Percentiles rank a stretch among this genome's conserved stretches.
These are phyloP conservation scores for Fusarium tupiense DNA, from an alignment of 2,329 filamentous ascomycete genomes.

Conservation along the genomic window DNA sequence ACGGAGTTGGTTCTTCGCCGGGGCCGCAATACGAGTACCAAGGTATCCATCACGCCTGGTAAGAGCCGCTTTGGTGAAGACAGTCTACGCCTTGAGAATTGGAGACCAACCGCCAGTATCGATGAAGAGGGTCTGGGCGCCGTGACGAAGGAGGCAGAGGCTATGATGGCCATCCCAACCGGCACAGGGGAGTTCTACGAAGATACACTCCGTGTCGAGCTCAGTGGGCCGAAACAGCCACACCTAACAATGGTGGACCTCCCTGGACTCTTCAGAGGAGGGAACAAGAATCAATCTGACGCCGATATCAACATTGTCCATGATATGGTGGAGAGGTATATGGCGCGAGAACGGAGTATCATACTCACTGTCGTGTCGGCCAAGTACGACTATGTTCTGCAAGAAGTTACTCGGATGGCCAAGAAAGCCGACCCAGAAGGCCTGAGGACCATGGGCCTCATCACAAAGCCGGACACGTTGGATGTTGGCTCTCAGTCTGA, in stretches of 20 bases:
- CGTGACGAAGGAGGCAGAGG: slow-evolving; percentile 53
- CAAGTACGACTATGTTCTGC: slow-evolving; percentile 66
- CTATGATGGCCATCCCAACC: slow-evolving; percentile 59
- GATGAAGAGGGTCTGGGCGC: slow-evolving; percentile 23
- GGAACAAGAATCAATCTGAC: slow-evolving; percentile 56
- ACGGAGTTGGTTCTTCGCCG: slow-evolving; percentile 67
- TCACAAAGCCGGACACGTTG: slow-evolving; percentile 65
- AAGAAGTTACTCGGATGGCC: slow-evolving; percentile 63
- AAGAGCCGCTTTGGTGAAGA: background rate
- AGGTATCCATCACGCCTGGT: slow-evolving; percentile 45
- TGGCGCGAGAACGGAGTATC: slow-evolving; percentile 65
- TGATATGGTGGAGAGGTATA: slow-evolving; percentile 64
- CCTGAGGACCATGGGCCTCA: slow-evolving; percentile 63
- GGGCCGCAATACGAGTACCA: slow-evolving; percentile 42
- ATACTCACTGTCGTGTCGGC: slow-evolving; percentile 69
- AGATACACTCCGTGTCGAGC: slow-evolving; percentile 61
- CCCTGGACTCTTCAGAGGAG: slow-evolving; percentile 58
- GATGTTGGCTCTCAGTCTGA: slow-evolving; percentile 43
- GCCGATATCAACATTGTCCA: slow-evolving; percentile 57
- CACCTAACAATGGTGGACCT: slow-evolving; percentile 70
- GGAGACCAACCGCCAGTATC: slow-evolving; percentile 37
- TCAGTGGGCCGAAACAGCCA: slow-evolving; percentile 58
- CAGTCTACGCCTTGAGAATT: background rate
- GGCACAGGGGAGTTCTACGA: slow-evolving; percentile 53
- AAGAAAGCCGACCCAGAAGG: slow-evolving; percentile 39